Percentiles rank a stretch among this genome's conserved stretches.
Evolutionary conservation across 2,329 filamentous ascomycete species (phyloP).

Genomic region (Colletotrichum incanum): DNA sequence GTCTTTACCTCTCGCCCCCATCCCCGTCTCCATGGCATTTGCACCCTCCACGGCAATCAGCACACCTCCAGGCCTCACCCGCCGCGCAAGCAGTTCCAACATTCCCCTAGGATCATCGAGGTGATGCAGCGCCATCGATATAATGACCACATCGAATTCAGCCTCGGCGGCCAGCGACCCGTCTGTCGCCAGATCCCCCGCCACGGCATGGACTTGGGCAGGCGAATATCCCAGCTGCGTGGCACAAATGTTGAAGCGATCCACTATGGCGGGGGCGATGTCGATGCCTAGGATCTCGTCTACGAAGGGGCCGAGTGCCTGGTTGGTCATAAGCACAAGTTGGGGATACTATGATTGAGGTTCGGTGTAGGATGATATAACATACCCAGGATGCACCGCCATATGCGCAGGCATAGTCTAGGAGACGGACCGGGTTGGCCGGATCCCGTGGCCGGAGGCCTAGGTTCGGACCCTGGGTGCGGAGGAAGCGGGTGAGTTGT

Average conservation of each 20-base stretch:
- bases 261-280: slow-evolving; percentile 52
- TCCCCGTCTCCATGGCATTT: slow-evolving; percentile 25
- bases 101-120: slow-evolving; percentile 50
- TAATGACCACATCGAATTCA: slow-evolving; percentile 53
- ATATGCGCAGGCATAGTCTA: slow-evolving; percentile 45
- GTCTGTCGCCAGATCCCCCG: slow-evolving; percentile 50
- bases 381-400: slow-evolving; percentile 43
- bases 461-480: slow-evolving; percentile 31
- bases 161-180: slow-evolving; percentile 43
- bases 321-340: not conserved
- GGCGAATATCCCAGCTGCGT: slow-evolving; percentile 45
- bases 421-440: slow-evolving; percentile 31
- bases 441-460: slow-evolving; percentile 21
- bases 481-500: slow-evolving; percentile 38
- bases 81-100: slow-evolving; percentile 48
- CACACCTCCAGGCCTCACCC: slow-evolving; percentile 50
- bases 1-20: slow-evolving; percentile 38
- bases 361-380: not conserved
- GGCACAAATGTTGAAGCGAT: slow-evolving; percentile 51
- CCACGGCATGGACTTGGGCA: slow-evolving; percentile 50
- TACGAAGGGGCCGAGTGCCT: slow-evolving; percentile 53
- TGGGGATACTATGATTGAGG: not conserved
- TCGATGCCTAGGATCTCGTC: slow-evolving; percentile 53
- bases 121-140: slow-evolving; percentile 56
- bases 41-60: slow-evolving; percentile 53